Evolutionary conservation across 768 basidiomycete species (phyloP), one percentile per base, ranked within the genome.

Genomic region (Candolleomyces eurysporus): DNA sequence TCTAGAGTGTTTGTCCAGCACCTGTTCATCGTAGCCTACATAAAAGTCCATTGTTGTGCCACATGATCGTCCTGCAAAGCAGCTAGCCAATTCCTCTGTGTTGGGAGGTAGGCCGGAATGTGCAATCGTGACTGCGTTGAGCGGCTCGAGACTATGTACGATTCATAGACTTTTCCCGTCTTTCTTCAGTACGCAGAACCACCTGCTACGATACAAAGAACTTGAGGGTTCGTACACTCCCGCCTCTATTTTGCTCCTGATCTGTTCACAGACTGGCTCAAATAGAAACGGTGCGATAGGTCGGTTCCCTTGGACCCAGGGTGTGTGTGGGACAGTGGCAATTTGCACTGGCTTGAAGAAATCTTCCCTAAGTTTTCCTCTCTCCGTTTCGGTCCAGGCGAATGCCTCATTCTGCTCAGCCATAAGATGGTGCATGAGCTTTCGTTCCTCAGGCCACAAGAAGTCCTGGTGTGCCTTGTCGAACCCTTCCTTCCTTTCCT

Each of bases 181-280:
- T 58, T 75, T 73, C 64, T 75, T 74, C 13, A 68, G 9, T 3
- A 79, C 71, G 45, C 72, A 76, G 56, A 79, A 80, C 76, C 74
- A 78, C 14, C 69, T 31, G 0, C 77, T 78, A 0, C 73, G 59
- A 39, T 79, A 81, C 0, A 74, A 76, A 1, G 61, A 65, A 39
- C 60, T 65, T 17, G 64, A 65, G n/a, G n/a, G n/a, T n/a, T n/a
- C n/a, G n/a, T n/a, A n/a, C n/a, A n/a, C n/a, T n/a, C n/a, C n/a
- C n/a, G 77, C 66, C 0, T 63, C 66, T 8, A 78, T 68, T 59
- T 79, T 79, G 3, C 66, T 57, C 16, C 66, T 63, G 5, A 61
- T 56, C 21, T 58, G 53, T 13, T 45, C 52, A 30, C 57, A 62
- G 7, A 62, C 49, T 22, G 49, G 43, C 10, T 58, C 57, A 54